Conservation (phyloP, 129 eudicot species). For the Erigeron canadensis region DNA sequence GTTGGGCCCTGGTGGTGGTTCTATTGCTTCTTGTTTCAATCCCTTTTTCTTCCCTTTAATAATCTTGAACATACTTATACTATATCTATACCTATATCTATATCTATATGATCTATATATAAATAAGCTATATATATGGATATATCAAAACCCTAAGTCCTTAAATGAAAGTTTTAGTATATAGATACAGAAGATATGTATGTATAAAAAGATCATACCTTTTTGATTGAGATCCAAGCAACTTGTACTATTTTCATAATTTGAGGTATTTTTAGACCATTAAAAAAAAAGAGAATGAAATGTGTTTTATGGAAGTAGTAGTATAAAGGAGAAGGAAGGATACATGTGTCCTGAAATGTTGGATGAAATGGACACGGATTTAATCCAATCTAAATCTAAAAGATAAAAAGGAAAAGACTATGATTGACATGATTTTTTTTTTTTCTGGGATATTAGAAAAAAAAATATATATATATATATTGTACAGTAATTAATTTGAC, state of each 20-base stretch:
- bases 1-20: conserved; percentile 50
- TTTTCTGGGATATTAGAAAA: too few species aligned
- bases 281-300: too few species aligned
- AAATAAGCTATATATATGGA: neutral
- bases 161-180: conserved; percentile 1
- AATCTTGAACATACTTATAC: conserved; percentile 50
- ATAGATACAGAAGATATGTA: neutral
- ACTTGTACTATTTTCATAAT: too few species aligned
- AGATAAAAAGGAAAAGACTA: neutral
- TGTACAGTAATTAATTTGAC: too few species aligned
- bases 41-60: conserved; percentile 55
- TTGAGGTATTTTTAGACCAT: too few species aligned
- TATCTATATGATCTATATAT: too few species aligned
- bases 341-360: neutral
- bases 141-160: conserved; percentile 29
- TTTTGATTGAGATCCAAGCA: neutral
- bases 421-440: neutral
- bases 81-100: neutral
- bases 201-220: neutral
- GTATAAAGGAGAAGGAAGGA: neutral
- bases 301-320: neutral
- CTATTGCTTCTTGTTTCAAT: conserved; percentile 48
- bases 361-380: neutral
- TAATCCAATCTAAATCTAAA: neutral
- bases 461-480: too few species aligned